Conservation (phyloP, 1,139 yeast genomes). For the Diutina siamensis region DNA sequence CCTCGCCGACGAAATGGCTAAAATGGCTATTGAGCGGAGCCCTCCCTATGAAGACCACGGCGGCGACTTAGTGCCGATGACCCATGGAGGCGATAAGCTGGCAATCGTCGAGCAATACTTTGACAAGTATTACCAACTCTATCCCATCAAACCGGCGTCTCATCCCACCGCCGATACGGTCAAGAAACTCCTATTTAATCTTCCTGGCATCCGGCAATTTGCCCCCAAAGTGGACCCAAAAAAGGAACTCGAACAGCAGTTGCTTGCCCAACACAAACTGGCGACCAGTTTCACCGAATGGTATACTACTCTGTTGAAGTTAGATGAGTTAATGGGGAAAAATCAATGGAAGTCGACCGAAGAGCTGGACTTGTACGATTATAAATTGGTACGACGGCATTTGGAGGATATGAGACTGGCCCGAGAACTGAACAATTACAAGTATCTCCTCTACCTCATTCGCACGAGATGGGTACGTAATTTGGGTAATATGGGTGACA, state of each 20-base stretch:
- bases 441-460: conserved; percentile 55
- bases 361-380: conserved; percentile 61
- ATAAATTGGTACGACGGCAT: conserved; percentile 41
- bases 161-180: neutral
- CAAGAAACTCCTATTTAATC: neutral
- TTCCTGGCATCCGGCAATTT: neutral
- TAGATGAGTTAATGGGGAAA: conserved; percentile 56
- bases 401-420: conserved; percentile 52
- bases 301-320: conserved; percentile 47
- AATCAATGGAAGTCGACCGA: conserved; percentile 61
- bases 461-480: conserved; percentile 82
- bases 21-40: neutral
- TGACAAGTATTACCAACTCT: neutral
- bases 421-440: conserved; percentile 44
- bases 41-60: neutral
- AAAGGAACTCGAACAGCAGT: conserved; percentile 7
- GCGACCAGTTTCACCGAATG: conserved; percentile 63
- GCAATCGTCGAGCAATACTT: neutral
- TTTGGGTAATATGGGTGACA: conserved; percentile 80
- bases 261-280: conserved; percentile 40
- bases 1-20: neutral
- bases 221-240: neutral
- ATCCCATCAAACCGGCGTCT: neutral
- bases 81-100: neutral
- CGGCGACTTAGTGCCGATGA: neutral